A percentile compares a stretch with the other conserved stretches of the same genome.
These are phyloP conservation scores for Apiospora saccharicola DNA, from an alignment of 2,329 filamentous ascomycete genomes.

Conservation along the genomic window DNA sequence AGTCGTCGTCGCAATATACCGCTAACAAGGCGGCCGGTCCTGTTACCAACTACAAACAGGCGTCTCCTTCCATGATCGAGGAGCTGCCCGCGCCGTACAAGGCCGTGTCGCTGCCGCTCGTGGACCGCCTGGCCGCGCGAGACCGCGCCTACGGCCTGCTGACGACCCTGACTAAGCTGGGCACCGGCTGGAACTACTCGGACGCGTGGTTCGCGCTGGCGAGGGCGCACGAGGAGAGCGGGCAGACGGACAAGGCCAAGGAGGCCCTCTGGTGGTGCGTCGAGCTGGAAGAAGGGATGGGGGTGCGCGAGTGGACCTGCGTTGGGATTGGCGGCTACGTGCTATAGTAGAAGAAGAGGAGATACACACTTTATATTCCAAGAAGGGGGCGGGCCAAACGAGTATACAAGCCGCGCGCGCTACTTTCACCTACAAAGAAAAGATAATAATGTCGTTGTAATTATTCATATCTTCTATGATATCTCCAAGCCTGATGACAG, in stretches of 20 bases:
- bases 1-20: slow-evolving; percentile 23
- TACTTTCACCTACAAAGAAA: slow-evolving; percentile 26
- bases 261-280: slow-evolving; percentile 98
- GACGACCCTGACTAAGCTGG: slow-evolving; percentile 82
- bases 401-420: neutral
- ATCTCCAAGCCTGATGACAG: neutral
- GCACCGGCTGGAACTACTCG: slow-evolving; percentile 86
- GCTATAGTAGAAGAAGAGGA: slow-evolving; percentile 47
- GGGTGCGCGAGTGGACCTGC: slow-evolving; percentile 79
- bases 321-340: slow-evolving; percentile 74
- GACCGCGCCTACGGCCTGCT: slow-evolving; percentile 89
- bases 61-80: slow-evolving; percentile 41
- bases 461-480: neutral
- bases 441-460: slow-evolving; percentile 20
- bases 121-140: slow-evolving; percentile 86
- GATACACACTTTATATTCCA: neutral
- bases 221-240: slow-evolving; percentile 85
- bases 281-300: slow-evolving; percentile 86
- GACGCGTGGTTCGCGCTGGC: slow-evolving; percentile 94
- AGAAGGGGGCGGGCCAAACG: neutral
- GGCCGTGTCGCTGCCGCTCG: slow-evolving; percentile 69
- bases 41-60: slow-evolving; percentile 29
- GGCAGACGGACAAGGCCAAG: slow-evolving; percentile 86
- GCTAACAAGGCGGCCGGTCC: slow-evolving; percentile 27
- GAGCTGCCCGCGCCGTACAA: slow-evolving; percentile 61